Conservation (phyloP, 345 rosid genomes). For the Corymbia maculata region DNA sequence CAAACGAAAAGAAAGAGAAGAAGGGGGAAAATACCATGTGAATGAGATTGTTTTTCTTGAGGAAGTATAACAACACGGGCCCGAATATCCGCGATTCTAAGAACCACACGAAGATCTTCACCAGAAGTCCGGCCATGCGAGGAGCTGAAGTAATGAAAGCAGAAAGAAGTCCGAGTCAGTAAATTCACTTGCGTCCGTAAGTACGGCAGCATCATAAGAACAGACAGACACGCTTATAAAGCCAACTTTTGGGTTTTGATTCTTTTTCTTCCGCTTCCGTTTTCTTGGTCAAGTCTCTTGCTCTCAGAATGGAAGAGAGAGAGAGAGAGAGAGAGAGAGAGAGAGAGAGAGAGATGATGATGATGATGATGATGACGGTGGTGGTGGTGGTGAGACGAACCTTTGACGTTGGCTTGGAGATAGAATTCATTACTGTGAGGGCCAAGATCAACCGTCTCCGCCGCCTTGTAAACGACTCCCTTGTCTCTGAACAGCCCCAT, state of each 20-base stretch:
- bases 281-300: background rate
- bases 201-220: background rate
- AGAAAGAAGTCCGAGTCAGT: background rate
- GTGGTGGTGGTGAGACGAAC: background rate
- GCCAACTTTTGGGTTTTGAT: background rate
- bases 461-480: slow-evolving; percentile 39
- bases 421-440: slow-evolving; percentile 30
- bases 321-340: background rate
- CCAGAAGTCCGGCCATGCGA: slow-evolving; percentile 61
- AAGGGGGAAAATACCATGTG: slow-evolving; percentile 25
- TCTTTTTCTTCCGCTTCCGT: background rate
- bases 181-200: background rate
- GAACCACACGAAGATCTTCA: slow-evolving; percentile 51
- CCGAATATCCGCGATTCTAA: slow-evolving; percentile 44
- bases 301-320: background rate
- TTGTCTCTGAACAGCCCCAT: slow-evolving; percentile 36
- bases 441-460: slow-evolving; percentile 28
- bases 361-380: background rate
- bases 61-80: slow-evolving; percentile 19
- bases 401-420: slow-evolving; percentile 54
- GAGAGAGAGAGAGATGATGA: background rate
- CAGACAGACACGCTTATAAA: background rate
- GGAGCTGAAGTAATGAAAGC: slow-evolving; percentile 28
- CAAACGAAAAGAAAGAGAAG: background rate
- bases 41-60: slow-evolving; percentile 50